Evolutionary conservation across 2,329 filamentous ascomycete species (phyloP), one percentile per base, ranked within the genome.

Genomic region (Coniochaeta sp.): DNA sequence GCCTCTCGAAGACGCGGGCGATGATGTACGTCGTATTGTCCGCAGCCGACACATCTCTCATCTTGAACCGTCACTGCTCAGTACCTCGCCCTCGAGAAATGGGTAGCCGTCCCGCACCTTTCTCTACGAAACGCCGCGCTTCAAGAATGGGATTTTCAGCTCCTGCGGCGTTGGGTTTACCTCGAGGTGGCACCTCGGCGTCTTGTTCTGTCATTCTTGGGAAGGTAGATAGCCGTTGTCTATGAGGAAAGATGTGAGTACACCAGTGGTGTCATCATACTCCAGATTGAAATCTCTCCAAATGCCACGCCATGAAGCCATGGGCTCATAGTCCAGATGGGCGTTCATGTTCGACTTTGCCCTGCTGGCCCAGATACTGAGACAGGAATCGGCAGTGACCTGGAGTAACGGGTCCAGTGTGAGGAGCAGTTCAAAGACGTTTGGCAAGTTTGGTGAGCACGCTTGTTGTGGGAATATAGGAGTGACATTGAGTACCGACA

Each of bases 251-350:
- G 59, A 55, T 1, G 79, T 77, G 60, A 79, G 61, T 0, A 34
- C 57, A 24, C 74, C 65, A 3, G 64, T 30, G 0, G 22, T 19
- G 62, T 82, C 79, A 0, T 61, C 58, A 59, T 82, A 82, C 0
- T 73, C 71, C 17, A 83, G 72, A 56, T 83, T 0, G 79, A 70
- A 0, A 76, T 81, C 63, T 83, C n/a, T n/a, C n/a, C 79, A 24
- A 4, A 24, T 0, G 0, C 75, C 73, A 0, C 3, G 58, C 78
- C 78, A 82, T 4, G 69, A 58, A 0, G 50, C 17, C 66, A 82
- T 71, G 32, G 74, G 68, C 0, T 67, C 34, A 62, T 81, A 82
- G 1, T 74, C 67, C 1, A 71, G 68, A 60, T 81, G 76, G 0
- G 66, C 61, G 0, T 59, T 70, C 4, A 77, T 72, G 59, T 75